phyloP scores from a whole-genome alignment of 192 early-diverging fungal species.

The Piromyces sp. region DNA sequence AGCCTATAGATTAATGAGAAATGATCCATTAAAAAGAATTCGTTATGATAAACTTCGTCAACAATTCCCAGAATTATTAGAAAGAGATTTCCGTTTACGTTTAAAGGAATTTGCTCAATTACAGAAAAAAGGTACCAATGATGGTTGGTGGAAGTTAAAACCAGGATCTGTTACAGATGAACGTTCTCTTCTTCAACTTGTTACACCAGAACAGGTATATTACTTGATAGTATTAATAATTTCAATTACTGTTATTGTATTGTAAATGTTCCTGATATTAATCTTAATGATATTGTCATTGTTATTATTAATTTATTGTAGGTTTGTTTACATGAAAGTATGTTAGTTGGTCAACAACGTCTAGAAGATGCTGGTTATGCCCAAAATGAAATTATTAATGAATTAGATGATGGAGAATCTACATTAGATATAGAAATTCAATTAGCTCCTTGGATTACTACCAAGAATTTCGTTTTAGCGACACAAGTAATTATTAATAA shows the following conservation, averaged over 20 bases:
- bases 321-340: conserved; percentile 85
- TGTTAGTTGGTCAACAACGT: conserved; percentile 78
- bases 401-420: conserved; percentile 42
- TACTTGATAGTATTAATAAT: no score
- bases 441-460: conserved; percentile 86
- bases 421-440: conserved; percentile 76
- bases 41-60: conserved; percentile 59
- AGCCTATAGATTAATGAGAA: conserved; percentile 70
- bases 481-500: conserved; percentile 24
- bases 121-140: conserved; percentile 64
- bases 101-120: conserved; percentile 95
- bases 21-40: conserved; percentile 53
- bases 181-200: conserved; percentile 10
- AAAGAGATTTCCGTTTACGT: conserved; percentile 71
- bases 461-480: conserved; percentile 86
- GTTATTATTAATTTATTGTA: no score
- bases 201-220: neutral
- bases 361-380: conserved; percentile 76
- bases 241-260: no score
- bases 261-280: no score
- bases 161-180: conserved; percentile 38
- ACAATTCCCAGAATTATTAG: conserved; percentile 70
- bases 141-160: conserved; percentile 85
- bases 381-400: conserved; percentile 26
- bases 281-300: no score